Evolutionary conservation across 1,284 basidiomycete genomes (phyloP).

Genomic region (Papiliotrema flavescens): DNA sequence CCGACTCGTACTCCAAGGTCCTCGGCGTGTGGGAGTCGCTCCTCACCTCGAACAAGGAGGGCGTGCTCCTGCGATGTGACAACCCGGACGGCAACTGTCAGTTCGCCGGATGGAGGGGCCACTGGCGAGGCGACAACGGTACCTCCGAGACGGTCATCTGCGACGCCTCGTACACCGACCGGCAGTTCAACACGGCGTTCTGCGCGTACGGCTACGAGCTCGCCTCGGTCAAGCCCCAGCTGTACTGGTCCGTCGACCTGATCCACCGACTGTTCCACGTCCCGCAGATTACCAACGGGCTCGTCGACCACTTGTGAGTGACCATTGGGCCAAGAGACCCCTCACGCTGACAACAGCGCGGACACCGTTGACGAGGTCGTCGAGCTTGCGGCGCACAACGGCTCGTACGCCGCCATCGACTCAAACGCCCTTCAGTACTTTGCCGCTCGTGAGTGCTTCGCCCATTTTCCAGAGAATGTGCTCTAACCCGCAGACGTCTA

Average conservation of each 20-base stretch:
- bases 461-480: not conserved
- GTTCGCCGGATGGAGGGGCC: constrained; percentile 45
- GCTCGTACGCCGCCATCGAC: constrained; percentile 39
- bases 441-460: constrained; percentile 29
- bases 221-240: constrained; percentile 26
- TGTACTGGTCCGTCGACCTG: constrained; percentile 48
- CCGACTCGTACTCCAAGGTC: constrained; percentile 30
- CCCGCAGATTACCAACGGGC: constrained; percentile 36
- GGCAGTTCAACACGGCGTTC: constrained; percentile 33
- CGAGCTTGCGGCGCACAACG: constrained; percentile 45
- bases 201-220: constrained; percentile 46
- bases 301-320: constrained; percentile 39
- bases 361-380: constrained; percentile 39
- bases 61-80: constrained; percentile 47
- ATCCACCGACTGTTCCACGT: constrained; percentile 50
- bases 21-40: constrained; percentile 42
- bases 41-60: constrained; percentile 39
- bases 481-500: constrained; percentile 34
- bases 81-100: constrained; percentile 45
- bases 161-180: constrained; percentile 35
- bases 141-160: constrained; percentile 50
- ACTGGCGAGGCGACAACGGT: constrained; percentile 51
- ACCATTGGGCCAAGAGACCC: not conserved
- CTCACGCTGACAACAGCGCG: constrained; percentile 20
- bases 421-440: constrained; percentile 50